These are phyloP conservation scores for Ustilago sp. DNA, from an alignment of 1,284 basidiomycete genomes.

Conservation along the genomic window DNA sequence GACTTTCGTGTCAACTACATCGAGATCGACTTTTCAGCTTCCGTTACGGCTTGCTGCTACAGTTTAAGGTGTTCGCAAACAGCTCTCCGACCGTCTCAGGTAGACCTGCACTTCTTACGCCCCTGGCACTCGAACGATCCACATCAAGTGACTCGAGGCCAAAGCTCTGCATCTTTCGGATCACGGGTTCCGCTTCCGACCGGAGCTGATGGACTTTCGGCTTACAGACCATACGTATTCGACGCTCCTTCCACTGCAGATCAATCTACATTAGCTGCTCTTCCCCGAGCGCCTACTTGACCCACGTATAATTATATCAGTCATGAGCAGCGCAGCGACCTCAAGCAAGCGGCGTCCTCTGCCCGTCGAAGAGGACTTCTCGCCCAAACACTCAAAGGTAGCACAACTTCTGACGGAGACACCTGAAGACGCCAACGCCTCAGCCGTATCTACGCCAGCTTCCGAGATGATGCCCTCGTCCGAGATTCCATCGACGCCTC, in stretches of 20 bases:
- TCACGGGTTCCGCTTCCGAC: neutral
- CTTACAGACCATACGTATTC: neutral
- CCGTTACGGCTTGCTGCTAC: neutral
- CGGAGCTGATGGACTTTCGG: neutral
- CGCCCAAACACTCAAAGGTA: conserved; percentile 26
- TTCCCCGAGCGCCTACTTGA: neutral
- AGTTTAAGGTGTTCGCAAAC: neutral
- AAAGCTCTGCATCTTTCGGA: neutral
- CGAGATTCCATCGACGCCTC: conserved; percentile 26
- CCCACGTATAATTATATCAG: conserved; percentile 1
- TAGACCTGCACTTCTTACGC: neutral
- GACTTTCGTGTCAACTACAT: neutral
- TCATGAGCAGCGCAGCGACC: conserved; percentile 14
- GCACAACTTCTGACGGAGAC: conserved; percentile 24
- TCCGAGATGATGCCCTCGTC: conserved; percentile 34
- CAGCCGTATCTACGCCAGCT: conserved; percentile 21
- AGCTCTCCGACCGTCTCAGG: neutral
- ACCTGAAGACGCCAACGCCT: conserved; percentile 13
- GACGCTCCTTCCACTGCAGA: neutral
- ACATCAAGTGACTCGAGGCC: neutral
- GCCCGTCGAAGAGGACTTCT: conserved; percentile 33
- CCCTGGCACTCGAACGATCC: neutral
- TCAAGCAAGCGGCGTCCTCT: conserved; percentile 16
- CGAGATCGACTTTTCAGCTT: neutral
- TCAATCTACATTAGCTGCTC: neutral